Evolutionary conservation across 1,139 yeast genomes (phyloP).

Genomic region (Saccharomyces hybrid): DNA sequence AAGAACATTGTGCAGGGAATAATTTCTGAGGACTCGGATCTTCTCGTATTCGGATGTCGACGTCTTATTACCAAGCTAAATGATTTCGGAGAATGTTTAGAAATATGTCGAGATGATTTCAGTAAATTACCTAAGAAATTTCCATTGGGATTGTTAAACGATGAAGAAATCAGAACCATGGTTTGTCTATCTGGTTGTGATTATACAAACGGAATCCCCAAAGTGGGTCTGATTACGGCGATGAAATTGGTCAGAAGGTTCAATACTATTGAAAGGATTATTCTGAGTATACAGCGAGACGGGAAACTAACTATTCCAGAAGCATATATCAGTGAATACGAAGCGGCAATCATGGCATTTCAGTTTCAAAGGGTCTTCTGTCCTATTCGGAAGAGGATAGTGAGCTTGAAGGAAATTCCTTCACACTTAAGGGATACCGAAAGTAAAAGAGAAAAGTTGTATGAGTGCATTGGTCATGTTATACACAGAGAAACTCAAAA

Average conservation of each 20-base stretch:
- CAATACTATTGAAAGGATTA: conserved; percentile 45
- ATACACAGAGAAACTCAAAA: conserved; percentile 14
- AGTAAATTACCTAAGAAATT: conserved; percentile 35
- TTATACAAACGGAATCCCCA: conserved; percentile 79
- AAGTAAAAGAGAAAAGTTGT: conserved; percentile 34
- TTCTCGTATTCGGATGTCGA: conserved; percentile 80
- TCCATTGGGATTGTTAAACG: conserved; percentile 43
- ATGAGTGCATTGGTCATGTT: conserved; percentile 56
- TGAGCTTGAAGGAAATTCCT: conserved; percentile 55
- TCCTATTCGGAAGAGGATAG: conserved; percentile 43
- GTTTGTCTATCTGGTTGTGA: conserved; percentile 95
- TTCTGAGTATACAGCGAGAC: conserved; percentile 53
- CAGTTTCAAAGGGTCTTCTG: conserved; percentile 81
- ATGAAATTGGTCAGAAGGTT: conserved; percentile 50
- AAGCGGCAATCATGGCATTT: conserved; percentile 71
- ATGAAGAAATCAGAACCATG: conserved; percentile 58
- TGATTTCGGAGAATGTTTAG: conserved; percentile 69
- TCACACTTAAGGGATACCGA: conserved; percentile 24
- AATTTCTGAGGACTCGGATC: conserved; percentile 89
- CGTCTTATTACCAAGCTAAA: conserved; percentile 72
- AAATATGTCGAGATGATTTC: conserved; percentile 52
- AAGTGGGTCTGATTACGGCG: conserved; percentile 77
- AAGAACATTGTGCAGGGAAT: conserved; percentile 74
- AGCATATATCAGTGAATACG: conserved; percentile 52
- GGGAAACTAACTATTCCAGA: conserved; percentile 53